Conservation (phyloP, 106 monocot genomes). For the Narthecium ossifragum region DNA sequence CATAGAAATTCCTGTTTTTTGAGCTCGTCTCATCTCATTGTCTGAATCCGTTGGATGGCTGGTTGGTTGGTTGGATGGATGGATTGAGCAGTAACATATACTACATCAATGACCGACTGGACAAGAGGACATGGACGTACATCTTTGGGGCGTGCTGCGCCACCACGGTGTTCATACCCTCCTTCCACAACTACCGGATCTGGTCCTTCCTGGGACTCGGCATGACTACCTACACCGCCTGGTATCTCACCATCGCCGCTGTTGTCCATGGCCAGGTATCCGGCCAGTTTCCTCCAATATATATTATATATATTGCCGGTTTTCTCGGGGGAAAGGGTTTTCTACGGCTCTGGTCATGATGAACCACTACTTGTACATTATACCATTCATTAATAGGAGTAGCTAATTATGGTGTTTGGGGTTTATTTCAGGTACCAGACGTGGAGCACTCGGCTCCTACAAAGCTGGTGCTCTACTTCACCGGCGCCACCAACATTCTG, state of each 20-base stretch:
- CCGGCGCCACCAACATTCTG: constrained; percentile 92
- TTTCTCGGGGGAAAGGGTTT: too few species aligned
- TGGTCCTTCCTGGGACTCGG: constrained; percentile 87
- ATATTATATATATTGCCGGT: too few species aligned
- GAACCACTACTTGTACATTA: too few species aligned
- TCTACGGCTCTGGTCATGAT: too few species aligned
- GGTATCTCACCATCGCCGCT: constrained; percentile 79
- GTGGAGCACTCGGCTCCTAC: constrained; percentile 55
- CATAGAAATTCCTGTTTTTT: too few species aligned
- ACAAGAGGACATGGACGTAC: constrained; percentile 93
- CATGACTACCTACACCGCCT: constrained; percentile 93
- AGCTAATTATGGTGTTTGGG: background rate
- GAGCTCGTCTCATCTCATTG: too few species aligned
- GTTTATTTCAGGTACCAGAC: constrained; percentile 29
- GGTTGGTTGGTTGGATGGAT: background rate
- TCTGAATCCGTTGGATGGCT: too few species aligned
- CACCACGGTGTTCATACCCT: constrained; percentile 82
- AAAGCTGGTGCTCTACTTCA: constrained; percentile 83
- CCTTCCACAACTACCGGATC: constrained; percentile 84
- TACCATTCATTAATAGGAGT: too few species aligned
- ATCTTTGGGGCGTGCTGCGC: constrained; percentile 91
- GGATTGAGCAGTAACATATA: constrained; percentile 60
- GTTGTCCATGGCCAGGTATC: constrained; percentile 69
- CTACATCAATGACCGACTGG: constrained; percentile 77
- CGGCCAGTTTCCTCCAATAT: too few species aligned